Conservation (phyloP, 495 filamentous ascomycete genomes). For the Xylaria cubensis region DNA sequence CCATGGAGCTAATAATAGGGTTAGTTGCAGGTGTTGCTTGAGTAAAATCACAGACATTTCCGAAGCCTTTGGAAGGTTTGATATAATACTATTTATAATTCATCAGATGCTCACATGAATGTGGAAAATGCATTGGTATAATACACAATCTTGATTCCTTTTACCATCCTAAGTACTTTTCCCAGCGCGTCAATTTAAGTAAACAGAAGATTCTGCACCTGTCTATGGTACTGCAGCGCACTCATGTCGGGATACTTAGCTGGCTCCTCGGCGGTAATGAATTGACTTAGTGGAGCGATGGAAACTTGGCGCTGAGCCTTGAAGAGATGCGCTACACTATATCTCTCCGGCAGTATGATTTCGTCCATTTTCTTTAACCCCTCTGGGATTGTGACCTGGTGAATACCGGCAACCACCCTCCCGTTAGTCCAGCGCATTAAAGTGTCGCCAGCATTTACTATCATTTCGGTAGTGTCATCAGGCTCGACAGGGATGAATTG, state of each 20-base stretch:
- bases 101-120: no score
- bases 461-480: slow-evolving; percentile 47
- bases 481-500: slow-evolving; percentile 52
- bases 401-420: slow-evolving; percentile 24
- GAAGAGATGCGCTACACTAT: slow-evolving; percentile 12
- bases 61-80: no score
- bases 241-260: slow-evolving; percentile 26
- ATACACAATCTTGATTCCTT: neutral
- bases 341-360: slow-evolving; percentile 16
- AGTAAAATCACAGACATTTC: no score
- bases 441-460: slow-evolving; percentile 57
- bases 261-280: slow-evolving; percentile 19
- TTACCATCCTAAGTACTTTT: neutral
- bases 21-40: no score
- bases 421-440: slow-evolving; percentile 35
- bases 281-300: slow-evolving; percentile 25
- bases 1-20: no score
- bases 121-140: no score
- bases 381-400: slow-evolving; percentile 27
- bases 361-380: neutral
- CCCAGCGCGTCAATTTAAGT: neutral
- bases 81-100: no score
- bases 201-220: slow-evolving; percentile 17
- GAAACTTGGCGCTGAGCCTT: slow-evolving; percentile 17
- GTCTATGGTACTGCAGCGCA: slow-evolving; percentile 17